Evolutionary conservation across 768 basidiomycete genomes (phyloP).

Genomic region (Pleurotus cornucopiae): DNA sequence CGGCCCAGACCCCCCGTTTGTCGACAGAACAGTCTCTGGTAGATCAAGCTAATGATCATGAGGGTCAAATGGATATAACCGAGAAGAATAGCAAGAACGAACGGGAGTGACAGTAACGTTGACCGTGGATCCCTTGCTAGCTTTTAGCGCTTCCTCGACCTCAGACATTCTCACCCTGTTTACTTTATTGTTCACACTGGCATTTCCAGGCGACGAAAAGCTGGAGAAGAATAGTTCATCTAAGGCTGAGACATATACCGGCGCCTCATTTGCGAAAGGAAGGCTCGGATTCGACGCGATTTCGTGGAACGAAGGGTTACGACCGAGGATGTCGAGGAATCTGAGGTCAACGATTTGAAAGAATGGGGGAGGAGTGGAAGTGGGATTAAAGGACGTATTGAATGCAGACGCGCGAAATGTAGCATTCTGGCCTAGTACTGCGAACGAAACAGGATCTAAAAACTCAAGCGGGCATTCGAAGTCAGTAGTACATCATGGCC

Average conservation of each 20-base stretch:
- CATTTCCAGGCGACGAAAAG: constrained; percentile 52
- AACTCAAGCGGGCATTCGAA: constrained; percentile 27
- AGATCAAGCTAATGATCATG: constrained; percentile 46
- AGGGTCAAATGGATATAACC: not conserved
- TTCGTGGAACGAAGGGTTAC: constrained; percentile 48
- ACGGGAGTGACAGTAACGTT: constrained; percentile 46
- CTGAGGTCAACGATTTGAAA: constrained; percentile 45
- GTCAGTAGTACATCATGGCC: too few relatives aligned
- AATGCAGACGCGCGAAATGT: constrained; percentile 34
- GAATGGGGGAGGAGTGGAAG: constrained; percentile 49
- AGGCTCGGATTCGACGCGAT: constrained; percentile 59
- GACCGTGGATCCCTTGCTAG: constrained; percentile 27
- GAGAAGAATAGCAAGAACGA: constrained; percentile 10
- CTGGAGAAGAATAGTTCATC: constrained; percentile 72
- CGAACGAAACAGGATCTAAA: constrained; percentile 45
- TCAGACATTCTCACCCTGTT: constrained; percentile 59
- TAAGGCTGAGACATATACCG: constrained; percentile 56
- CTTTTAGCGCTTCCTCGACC: constrained; percentile 41
- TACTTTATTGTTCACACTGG: constrained; percentile 51
- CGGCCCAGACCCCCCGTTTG: constrained; percentile 65
- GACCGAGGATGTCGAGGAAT: constrained; percentile 61
- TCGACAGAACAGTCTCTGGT: constrained; percentile 60
- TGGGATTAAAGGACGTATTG: constrained; percentile 53
- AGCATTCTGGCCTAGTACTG: constrained; percentile 43
- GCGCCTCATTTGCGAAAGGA: constrained; percentile 78